Percentiles rank a stretch among this genome's conserved stretches.
These are phyloP conservation scores for Orbilia blumenaviensis DNA, from an alignment of 2,329 filamentous ascomycete species.

Conservation along the genomic window DNA sequence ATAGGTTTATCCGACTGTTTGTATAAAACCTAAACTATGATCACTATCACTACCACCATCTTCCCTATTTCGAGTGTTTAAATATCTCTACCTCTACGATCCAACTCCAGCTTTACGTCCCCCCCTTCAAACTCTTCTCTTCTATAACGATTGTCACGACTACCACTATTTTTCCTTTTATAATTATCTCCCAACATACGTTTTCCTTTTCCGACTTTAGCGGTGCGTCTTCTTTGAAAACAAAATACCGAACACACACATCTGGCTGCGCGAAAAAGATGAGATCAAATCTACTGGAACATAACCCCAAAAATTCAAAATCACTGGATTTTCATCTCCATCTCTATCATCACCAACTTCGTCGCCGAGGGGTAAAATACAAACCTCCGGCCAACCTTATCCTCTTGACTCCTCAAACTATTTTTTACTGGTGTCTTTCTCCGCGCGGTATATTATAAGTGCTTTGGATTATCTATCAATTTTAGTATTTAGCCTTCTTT, in stretches of 20 bases:
- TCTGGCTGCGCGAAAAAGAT: background rate
- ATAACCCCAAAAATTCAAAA: too few relatives aligned
- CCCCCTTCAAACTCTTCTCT: too few relatives aligned
- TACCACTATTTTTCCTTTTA: background rate
- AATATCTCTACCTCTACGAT: background rate
- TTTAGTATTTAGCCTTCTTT: background rate
- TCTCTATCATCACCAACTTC: too few relatives aligned
- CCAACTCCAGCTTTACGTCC: background rate
- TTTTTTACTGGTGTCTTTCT: too few relatives aligned
- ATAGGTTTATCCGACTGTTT: background rate
- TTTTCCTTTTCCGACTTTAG: slow-evolving; percentile 5
- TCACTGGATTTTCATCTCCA: too few relatives aligned
- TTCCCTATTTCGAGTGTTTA: background rate
- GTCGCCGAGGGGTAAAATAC: too few relatives aligned
- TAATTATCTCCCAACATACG: background rate
- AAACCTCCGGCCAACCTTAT: too few relatives aligned
- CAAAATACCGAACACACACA: background rate
- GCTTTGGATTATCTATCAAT: too few relatives aligned
- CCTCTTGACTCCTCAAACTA: too few relatives aligned
- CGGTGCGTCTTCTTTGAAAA: slow-evolving; percentile 1
- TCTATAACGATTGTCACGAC: background rate
- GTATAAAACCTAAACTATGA: background rate
- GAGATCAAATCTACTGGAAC: background rate
- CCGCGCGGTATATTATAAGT: too few relatives aligned
- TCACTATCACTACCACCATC: background rate